These are phyloP conservation scores for Monascus purpureus DNA, from an alignment of 495 filamentous ascomycete species.

Conservation along the genomic window DNA sequence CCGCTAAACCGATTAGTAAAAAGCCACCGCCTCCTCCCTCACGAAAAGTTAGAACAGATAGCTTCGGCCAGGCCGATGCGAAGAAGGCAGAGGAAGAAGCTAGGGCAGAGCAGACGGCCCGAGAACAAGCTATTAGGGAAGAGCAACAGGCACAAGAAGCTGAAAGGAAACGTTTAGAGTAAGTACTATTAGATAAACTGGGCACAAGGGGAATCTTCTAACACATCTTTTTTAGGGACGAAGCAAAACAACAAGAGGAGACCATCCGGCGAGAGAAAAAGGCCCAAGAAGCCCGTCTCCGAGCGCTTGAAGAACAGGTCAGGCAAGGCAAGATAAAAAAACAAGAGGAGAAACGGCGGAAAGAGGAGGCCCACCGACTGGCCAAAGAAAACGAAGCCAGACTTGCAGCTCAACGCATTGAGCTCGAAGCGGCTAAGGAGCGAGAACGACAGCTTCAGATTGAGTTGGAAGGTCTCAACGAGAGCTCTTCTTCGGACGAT, in stretches of 20 bases:
- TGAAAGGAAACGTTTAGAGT: conserved; percentile 71
- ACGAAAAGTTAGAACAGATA: conserved; percentile 55
- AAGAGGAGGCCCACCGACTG: conserved; percentile 73
- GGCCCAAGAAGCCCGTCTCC: conserved; percentile 67
- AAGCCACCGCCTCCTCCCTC: conserved; percentile 76
- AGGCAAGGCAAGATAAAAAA: conserved; percentile 93
- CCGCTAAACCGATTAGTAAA: conserved; percentile 45
- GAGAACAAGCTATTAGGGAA: conserved; percentile 43
- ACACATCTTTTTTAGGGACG: conserved; percentile 44
- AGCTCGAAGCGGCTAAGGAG: conserved; percentile 82
- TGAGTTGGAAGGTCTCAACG: conserved; percentile 71
- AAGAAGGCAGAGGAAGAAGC: conserved; percentile 45
- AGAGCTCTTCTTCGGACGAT: conserved; percentile 73
- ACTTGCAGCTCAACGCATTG: conserved; percentile 73
- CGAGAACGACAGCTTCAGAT: conserved; percentile 76
- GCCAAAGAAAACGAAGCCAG: conserved; percentile 81
- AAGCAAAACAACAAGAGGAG: conserved; percentile 60
- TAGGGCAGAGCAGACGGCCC: conserved; percentile 17
- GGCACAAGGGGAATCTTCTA: too few relatives aligned
- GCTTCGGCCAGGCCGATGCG: conserved; percentile 40
- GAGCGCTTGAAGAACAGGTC: conserved; percentile 85
- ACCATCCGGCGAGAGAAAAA: conserved; percentile 69
- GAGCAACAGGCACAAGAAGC: conserved; percentile 70
- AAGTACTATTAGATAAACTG: too few relatives aligned
- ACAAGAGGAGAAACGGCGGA: conserved; percentile 82